Evolutionary conservation across 176 grass and related monocot species (phyloP).

Genomic region (Aegilops umbellulata): DNA sequence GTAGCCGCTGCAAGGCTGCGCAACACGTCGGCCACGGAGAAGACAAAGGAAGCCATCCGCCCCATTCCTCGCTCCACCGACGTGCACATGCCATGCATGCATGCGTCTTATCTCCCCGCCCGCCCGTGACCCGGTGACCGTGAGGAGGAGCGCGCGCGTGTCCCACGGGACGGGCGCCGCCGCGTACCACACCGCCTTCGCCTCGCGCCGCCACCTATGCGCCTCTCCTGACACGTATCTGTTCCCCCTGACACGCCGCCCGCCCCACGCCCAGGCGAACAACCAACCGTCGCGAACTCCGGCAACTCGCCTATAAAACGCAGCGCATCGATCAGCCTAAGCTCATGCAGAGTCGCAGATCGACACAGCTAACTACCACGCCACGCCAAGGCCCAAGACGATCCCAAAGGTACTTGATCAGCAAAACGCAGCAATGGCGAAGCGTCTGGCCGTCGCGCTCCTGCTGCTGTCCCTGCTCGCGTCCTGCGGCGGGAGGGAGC

Average conservation of each 20-base stretch:
- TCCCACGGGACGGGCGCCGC: neutral
- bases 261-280: neutral
- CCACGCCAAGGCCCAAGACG: neutral
- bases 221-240: neutral
- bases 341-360: neutral
- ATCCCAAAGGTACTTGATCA: neutral
- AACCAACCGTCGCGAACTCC: too few species aligned
- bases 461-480: neutral
- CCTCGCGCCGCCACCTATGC: neutral
- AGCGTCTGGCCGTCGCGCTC: neutral
- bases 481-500: neutral
- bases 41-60: slow-evolving; percentile 1
- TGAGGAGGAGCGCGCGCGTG: neutral
- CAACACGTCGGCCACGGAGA: neutral
- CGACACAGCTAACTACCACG: neutral
- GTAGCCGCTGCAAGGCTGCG: too few species aligned
- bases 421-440: neutral
- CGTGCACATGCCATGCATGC: slow-evolving; percentile 7
- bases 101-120: neutral
- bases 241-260: neutral
- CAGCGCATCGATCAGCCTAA: neutral
- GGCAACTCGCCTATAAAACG: neutral
- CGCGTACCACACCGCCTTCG: slow-evolving; percentile 1
- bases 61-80: neutral
- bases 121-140: neutral